phyloP scores from a whole-genome alignment of 164 flowering plant species.

The Stephania yunnanensis region DNA sequence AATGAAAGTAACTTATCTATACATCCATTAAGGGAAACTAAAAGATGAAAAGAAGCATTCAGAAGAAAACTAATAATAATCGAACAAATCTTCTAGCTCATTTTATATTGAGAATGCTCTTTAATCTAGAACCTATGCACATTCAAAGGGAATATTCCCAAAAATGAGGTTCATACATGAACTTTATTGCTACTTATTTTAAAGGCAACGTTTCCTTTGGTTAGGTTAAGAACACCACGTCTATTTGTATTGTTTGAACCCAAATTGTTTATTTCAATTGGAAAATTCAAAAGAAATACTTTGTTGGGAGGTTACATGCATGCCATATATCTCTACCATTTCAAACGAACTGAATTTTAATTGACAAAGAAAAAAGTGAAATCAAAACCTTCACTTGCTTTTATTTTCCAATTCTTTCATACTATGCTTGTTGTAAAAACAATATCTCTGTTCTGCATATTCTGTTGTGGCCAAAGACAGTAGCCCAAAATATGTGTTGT shows the following conservation, averaged over 20 bases:
- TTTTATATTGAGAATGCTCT: neutral
- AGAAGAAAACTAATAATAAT: neutral
- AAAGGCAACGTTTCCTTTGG: neutral
- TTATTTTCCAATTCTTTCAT: no score
- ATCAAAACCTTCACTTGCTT: no score
- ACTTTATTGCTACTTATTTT: neutral
- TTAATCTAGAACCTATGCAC: neutral
- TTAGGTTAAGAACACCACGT: neutral
- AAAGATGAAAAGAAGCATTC: neutral
- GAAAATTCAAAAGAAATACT: no score
- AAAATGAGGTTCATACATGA: neutral
- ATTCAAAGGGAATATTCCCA: neutral
- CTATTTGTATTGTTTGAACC: neutral
- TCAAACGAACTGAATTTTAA: no score
- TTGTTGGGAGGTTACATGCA: no score
- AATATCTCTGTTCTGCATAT: no score
- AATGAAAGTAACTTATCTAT: neutral
- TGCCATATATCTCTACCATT: no score
- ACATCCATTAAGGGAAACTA: neutral
- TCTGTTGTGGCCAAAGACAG: no score
- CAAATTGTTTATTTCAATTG: neutral
- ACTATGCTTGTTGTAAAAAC: no score
- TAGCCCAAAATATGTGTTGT: no score
- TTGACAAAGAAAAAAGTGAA: no score
- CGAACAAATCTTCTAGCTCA: neutral